A percentile compares a stretch with the other conserved stretches of the same genome.
These are phyloP conservation scores for Sugiyamaella americana DNA, from an alignment of 805 yeast genomes.

Conservation along the genomic window DNA sequence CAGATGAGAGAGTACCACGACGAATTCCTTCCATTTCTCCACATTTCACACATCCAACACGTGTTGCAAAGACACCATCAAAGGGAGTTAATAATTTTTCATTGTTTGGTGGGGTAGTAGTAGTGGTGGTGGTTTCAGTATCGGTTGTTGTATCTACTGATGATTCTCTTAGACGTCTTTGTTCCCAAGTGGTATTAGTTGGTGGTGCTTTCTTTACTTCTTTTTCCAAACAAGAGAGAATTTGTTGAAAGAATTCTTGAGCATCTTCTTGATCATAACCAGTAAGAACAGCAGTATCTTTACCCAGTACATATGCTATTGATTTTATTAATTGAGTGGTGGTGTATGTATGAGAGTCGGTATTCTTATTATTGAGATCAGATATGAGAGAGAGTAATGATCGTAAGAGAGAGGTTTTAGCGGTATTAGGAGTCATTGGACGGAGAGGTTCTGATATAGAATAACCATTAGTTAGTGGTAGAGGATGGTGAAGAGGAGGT, in stretches of 20 bases:
- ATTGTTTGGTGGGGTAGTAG: background rate
- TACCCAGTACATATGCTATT: conserved; percentile 14
- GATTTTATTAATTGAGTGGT: conserved; percentile 22
- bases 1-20: conserved; percentile 55
- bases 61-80: conserved; percentile 81
- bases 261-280: conserved; percentile 96
- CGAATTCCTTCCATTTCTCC: conserved; percentile 94
- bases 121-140: background rate
- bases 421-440: background rate
- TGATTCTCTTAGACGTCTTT: background rate
- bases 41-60: conserved; percentile 85
- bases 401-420: background rate
- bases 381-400: background rate
- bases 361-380: conserved; percentile 28
- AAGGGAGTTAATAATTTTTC: conserved; percentile 71
- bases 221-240: conserved; percentile 29
- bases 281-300: conserved; percentile 24
- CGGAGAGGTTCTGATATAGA: background rate
- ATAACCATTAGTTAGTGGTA: background rate
- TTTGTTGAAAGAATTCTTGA: conserved; percentile 82
- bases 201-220: conserved; percentile 21
- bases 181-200: background rate
- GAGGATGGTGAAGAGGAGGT: background rate
- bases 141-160: conserved; percentile 1
- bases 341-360: conserved; percentile 26